Percentiles rank a stretch among this genome's conserved stretches.
Conservation (phyloP, 257 asterid genomes). For the Solanum bukasovii region DNA sequence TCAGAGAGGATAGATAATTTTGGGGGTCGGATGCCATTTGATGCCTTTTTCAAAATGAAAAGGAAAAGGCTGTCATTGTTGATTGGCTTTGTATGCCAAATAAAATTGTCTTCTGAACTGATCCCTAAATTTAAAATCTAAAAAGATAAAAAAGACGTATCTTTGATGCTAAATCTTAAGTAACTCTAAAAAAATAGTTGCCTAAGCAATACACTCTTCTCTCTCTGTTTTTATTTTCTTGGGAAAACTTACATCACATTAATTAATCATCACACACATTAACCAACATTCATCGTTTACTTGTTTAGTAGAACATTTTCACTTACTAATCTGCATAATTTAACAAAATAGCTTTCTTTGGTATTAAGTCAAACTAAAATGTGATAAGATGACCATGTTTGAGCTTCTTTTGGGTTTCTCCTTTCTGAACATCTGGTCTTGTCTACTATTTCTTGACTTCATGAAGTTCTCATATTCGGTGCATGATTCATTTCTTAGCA, state of each 20-base stretch:
- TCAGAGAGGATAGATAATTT: neutral
- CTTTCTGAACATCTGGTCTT: neutral
- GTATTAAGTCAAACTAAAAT: neutral
- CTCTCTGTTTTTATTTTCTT: neutral
- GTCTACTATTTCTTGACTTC: neutral
- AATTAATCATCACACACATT: neutral
- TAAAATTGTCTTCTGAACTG: neutral
- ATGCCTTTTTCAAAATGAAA: neutral
- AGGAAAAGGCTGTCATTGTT: neutral
- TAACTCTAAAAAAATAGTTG: neutral
- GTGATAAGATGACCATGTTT: neutral
- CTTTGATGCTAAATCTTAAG: neutral
- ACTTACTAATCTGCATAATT: neutral
- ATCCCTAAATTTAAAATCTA: neutral
- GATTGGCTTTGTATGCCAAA: neutral
- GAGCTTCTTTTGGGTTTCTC: neutral
- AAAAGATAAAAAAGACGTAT: neutral
- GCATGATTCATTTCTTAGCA: neutral
- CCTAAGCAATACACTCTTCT: neutral
- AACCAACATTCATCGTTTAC: neutral
- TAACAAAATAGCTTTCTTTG: neutral
- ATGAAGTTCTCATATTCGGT: neutral
- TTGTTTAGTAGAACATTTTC: neutral
- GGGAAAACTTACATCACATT: neutral
- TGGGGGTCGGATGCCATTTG: neutral